Evolutionary conservation across 768 basidiomycete species (phyloP), one percentile per base, ranked within the genome.

Genomic region (Coprinellus micaceus): DNA sequence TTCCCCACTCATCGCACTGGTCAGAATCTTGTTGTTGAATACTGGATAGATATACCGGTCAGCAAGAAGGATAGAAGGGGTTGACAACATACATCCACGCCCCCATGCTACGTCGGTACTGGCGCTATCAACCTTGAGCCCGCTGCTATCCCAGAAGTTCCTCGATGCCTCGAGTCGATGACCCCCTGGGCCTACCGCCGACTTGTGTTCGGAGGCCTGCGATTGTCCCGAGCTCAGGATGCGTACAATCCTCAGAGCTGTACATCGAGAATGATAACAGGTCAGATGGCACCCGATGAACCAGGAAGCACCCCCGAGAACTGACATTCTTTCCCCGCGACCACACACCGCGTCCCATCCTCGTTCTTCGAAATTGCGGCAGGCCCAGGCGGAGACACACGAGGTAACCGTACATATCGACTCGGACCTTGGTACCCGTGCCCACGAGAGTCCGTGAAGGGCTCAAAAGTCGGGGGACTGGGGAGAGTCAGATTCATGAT

Each of bases 61-160:
- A 58, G 15, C 41, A 19, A 11, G 52, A 33, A 37, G 33, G 4
- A 17, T 33, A 37, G 25, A 21, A 55, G 30, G 19, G 25, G 25
- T 39, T 33, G 26, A 52, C 54, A 24, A 74, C 82, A 54, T 57
- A 88, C 87, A 68, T 52, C 85, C 86, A 61, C 78, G 77, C 24
- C 84, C 85, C 90, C 90, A 92, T n/a, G 82, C 86, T 19, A 91
- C 84, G 63, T 89, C 89, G 0, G 89, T 92, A 61, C 81, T 85
- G 0, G 85, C 80, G 64, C 86, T 86, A 53, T 91, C 89, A 19
- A 88, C 82, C 70, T 91, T 91, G 54, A 92, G 71, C 0, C 87
- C 88, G 53, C 83, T 89, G 0, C 83, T 82, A 9, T 84, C 86
- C 90, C 90, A 92, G 46, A 89, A 73, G 64, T 91, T 91, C 47